Evolutionary conservation across 1,139 yeast genomes (phyloP).

Genomic region (Suhomyces chickasaworum): DNA sequence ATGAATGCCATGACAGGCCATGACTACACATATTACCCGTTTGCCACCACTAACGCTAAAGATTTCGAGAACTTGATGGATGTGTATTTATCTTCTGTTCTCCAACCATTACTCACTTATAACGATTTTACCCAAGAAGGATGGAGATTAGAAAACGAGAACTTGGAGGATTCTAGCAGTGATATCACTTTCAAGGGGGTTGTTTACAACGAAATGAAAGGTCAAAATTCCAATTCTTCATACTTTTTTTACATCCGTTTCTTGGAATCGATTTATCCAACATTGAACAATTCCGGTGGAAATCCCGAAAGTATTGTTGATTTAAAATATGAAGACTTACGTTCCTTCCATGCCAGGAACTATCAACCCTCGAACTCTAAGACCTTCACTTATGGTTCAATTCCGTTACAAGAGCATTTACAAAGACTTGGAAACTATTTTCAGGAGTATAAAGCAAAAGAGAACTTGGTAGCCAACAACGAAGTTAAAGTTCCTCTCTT

Average conservation of each 20-base stretch:
- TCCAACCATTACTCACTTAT: slow-evolving; percentile 74
- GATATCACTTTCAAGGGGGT: slow-evolving; percentile 88
- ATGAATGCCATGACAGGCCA: slow-evolving; percentile 99
- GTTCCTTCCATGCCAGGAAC: slow-evolving; percentile 68
- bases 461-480: slow-evolving; percentile 15
- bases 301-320: slow-evolving; percentile 83
- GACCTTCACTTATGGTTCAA: slow-evolving; percentile 85
- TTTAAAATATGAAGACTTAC: slow-evolving; percentile 70
- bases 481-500: slow-evolving; percentile 35
- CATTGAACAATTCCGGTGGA: slow-evolving; percentile 90
- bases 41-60: slow-evolving; percentile 84
- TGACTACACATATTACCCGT: slow-evolving; percentile 93
- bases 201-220: slow-evolving; percentile 98
- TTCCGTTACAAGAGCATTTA: slow-evolving; percentile 66
- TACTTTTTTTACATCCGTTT: slow-evolving; percentile 83
- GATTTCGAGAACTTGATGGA: slow-evolving; percentile 85
- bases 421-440: slow-evolving; percentile 57
- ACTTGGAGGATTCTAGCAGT: slow-evolving; percentile 54
- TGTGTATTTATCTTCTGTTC: slow-evolving; percentile 85
- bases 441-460: slow-evolving; percentile 49
- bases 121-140: slow-evolving; percentile 96
- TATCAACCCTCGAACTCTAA: slow-evolving; percentile 91
- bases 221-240: slow-evolving; percentile 88
- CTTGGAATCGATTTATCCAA: slow-evolving; percentile 83
- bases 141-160: slow-evolving; percentile 88